Conservation (phyloP, 1,284 basidiomycete species). For the Cerioporus squamosus region DNA sequence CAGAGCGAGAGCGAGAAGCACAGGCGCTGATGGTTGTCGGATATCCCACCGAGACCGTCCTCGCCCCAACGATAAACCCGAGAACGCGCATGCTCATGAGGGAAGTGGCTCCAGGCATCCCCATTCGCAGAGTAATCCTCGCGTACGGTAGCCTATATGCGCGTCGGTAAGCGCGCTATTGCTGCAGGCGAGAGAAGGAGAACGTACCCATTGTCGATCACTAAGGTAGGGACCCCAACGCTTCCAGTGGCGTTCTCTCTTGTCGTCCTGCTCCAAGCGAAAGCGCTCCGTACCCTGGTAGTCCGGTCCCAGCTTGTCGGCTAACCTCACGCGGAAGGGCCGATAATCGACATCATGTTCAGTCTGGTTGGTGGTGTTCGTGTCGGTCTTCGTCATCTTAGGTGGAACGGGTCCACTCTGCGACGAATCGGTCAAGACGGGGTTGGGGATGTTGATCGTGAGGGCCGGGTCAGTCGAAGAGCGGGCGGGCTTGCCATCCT, state of each 20-base stretch:
- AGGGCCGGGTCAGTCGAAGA: slow-evolving; percentile 51
- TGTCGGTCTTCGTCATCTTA: slow-evolving; percentile 48
- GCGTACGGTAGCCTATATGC: slow-evolving; percentile 86
- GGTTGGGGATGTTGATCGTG: slow-evolving; percentile 82
- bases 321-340: slow-evolving; percentile 63
- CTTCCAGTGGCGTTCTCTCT: slow-evolving; percentile 88
- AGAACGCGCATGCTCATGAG: slow-evolving; percentile 93
- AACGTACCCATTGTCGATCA: slow-evolving; percentile 94
- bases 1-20: slow-evolving; percentile 92
- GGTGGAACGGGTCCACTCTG: slow-evolving; percentile 26
- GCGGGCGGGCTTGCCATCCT: slow-evolving; percentile 28
- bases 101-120: slow-evolving; percentile 98
- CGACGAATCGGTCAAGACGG: slow-evolving; percentile 17
- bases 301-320: slow-evolving; percentile 57
- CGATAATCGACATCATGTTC: slow-evolving; percentile 29
- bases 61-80: slow-evolving; percentile 98
- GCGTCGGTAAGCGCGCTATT: slow-evolving; percentile 4
- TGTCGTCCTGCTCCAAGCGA: slow-evolving; percentile 73
- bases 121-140: slow-evolving; percentile 98
- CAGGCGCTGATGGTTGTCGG: slow-evolving; percentile 94
- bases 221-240: slow-evolving; percentile 97
- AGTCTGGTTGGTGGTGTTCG: slow-evolving; percentile 29
- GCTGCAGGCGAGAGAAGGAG: slow-evolving; percentile 1
- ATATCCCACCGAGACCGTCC: slow-evolving; percentile 95
- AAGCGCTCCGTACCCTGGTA: slow-evolving; percentile 73